Conservation (phyloP, 2,329 filamentous ascomycete species). For the Ceratocystis cubensis region DNA sequence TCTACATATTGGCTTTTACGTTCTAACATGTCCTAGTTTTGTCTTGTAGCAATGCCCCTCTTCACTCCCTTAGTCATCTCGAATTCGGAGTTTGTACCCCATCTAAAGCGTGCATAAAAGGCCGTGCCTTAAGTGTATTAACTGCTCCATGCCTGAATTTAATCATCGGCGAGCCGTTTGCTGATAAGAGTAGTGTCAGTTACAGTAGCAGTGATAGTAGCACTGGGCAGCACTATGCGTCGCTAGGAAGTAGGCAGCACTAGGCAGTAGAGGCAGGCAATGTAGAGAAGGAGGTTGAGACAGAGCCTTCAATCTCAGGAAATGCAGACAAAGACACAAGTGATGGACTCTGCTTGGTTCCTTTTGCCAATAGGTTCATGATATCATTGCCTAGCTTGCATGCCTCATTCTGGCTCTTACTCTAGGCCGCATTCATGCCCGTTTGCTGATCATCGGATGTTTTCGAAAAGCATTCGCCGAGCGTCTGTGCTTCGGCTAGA, state of each 20-base stretch:
- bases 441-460: conserved; percentile 2
- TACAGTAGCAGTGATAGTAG: no score
- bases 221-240: not conserved
- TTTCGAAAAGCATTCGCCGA: not conserved
- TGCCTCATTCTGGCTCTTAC: not conserved
- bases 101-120: not conserved
- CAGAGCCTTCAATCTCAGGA: not conserved
- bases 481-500: not conserved
- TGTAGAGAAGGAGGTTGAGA: not conserved
- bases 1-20: not conserved
- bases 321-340: not conserved
- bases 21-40: not conserved
- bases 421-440: not conserved
- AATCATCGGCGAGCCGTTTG: not conserved
- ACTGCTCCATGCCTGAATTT: not conserved
- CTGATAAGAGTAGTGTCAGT: not conserved
- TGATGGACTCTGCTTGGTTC: not conserved
- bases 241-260: not conserved
- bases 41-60: not conserved
- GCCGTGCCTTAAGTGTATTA: not conserved
- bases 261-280: not conserved
- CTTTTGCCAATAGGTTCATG: not conserved
- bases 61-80: not conserved
- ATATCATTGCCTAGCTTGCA: not conserved
- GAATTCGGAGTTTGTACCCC: not conserved